A percentile compares a stretch with the other conserved stretches of the same genome.
phyloP scores from a whole-genome alignment of 306 rosid species.

The Biancaea sappan region DNA sequence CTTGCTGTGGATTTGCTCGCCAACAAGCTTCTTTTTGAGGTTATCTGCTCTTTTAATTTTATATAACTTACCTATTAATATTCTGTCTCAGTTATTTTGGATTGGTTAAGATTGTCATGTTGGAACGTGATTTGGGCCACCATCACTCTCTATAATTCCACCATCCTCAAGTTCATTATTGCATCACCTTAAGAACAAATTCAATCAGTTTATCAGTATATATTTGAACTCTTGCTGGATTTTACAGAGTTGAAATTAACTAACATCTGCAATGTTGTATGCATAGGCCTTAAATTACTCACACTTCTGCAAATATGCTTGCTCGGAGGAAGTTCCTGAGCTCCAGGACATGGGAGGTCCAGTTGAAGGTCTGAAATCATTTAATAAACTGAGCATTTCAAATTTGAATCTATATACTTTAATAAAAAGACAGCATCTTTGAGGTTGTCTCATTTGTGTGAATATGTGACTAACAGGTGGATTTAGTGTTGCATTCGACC shows the following conservation, averaged over 20 bases:
- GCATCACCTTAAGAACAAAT: no score
- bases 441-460: conserved; percentile 28
- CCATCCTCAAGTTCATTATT: conserved; percentile 7
- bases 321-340: conserved; percentile 97
- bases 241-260: conserved; percentile 29
- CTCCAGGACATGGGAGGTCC: conserved; percentile 99
- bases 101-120: neutral
- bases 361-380: conserved; percentile 63
- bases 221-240: neutral
- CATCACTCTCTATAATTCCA: neutral
- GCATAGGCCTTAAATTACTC: conserved; percentile 83
- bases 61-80: neutral
- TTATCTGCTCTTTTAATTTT: conserved; percentile 20
- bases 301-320: conserved; percentile 92
- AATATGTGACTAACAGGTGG: conserved; percentile 68
- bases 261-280: conserved; percentile 19
- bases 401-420: neutral
- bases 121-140: neutral
- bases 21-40: conserved; percentile 90
- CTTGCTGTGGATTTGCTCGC: conserved; percentile 99
- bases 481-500: conserved; percentile 98
- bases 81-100: neutral
- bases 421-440: conserved; percentile 10
- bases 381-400: neutral
- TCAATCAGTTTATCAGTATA: neutral